phyloP scores from a whole-genome alignment of 495 filamentous ascomycete genomes.

The Neurospora sublineolata region DNA sequence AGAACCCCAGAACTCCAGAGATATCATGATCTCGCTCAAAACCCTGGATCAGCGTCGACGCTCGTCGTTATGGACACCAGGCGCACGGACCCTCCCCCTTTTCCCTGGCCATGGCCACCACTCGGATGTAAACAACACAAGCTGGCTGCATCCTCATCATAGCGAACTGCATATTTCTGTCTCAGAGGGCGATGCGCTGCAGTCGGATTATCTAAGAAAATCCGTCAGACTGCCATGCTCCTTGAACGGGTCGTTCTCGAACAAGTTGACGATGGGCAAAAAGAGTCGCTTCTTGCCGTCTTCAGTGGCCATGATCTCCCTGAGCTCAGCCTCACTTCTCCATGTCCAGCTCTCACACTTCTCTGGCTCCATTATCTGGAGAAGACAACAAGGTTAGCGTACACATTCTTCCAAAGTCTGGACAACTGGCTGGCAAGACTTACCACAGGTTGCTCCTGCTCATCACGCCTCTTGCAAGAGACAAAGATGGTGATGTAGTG shows the following conservation, averaged over 20 bases:
- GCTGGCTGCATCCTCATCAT: neutral
- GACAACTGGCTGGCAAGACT: conserved; percentile 7
- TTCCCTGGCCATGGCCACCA: neutral
- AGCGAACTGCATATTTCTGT: neutral
- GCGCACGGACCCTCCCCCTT: neutral
- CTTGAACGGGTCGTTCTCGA: conserved; percentile 33
- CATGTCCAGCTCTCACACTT: conserved; percentile 58
- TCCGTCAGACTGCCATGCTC: conserved; percentile 23
- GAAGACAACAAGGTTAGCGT: neutral
- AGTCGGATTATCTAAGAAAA: neutral
- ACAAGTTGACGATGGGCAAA: conserved; percentile 42
- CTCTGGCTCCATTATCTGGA: conserved; percentile 44
- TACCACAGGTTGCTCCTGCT: conserved; percentile 38
- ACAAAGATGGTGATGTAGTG: conserved; percentile 62
- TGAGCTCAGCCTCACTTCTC: conserved; percentile 40
- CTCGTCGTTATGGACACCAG: neutral
- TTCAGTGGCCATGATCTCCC: conserved; percentile 12
- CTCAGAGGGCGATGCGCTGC: neutral
- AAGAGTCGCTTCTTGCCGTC: conserved; percentile 35
- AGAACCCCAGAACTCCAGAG: neutral
- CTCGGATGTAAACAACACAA: neutral
- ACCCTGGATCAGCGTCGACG: neutral
- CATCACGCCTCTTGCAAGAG: conserved; percentile 29
- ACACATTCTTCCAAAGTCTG: neutral
- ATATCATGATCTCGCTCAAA: neutral